phyloP scores from a whole-genome alignment of 441 rosid genomes.

The Cnidoscolus chayamansa region DNA sequence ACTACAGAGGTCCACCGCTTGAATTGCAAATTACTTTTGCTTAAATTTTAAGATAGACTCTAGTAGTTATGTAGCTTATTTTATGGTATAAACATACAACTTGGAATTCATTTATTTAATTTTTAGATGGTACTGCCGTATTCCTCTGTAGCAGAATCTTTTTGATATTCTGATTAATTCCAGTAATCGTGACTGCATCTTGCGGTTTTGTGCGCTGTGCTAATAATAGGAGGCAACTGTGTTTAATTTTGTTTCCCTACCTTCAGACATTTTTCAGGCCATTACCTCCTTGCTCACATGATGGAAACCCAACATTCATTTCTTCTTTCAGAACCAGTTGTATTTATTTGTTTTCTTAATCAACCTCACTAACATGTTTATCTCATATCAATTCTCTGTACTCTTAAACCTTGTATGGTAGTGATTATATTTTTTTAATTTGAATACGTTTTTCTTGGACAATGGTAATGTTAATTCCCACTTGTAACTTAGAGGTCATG shows the following conservation, averaged over 20 bases:
- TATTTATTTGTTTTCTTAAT: background rate
- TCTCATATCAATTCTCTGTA: background rate
- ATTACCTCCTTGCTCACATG: background rate
- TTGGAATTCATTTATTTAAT: too few species aligned
- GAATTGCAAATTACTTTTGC: background rate
- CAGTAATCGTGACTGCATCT: background rate
- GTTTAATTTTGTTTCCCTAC: background rate
- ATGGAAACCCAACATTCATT: background rate
- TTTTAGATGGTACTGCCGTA: background rate
- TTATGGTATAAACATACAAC: background rate
- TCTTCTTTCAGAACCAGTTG: background rate
- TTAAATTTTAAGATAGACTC: background rate
- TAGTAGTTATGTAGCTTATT: background rate
- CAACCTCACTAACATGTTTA: background rate
- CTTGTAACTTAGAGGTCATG: too few species aligned
- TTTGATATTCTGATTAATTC: background rate
- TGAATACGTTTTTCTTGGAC: background rate
- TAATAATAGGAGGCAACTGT: background rate
- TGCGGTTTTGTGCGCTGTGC: background rate
- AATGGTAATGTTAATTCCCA: background rate
- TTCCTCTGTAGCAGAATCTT: background rate
- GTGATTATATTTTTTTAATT: background rate
- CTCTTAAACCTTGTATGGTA: background rate
- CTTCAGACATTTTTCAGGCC: background rate
- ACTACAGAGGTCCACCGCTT: background rate